Base-by-base conservation (phyloP, 345 rosid species). In the Pseudoturritis turrita region DNA sequence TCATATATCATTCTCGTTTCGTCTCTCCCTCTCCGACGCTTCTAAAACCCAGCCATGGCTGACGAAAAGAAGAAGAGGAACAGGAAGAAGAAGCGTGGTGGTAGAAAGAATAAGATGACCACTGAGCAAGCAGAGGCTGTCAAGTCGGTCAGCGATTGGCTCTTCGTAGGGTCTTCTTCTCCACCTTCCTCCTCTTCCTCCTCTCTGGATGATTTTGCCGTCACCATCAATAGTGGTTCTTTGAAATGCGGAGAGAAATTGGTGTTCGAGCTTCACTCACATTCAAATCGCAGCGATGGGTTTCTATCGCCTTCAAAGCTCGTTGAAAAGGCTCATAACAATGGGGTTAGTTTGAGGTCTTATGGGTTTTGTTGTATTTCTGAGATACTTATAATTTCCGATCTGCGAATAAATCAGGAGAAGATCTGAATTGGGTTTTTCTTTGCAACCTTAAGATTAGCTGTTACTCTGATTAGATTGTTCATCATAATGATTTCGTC, bases 281-380 rank as follows among this genome's bases (percentile, higher is more conserved):
- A 95, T 78, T 85, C 97, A 41, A 95, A 91, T 72, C 85, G 51
- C 79, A 95, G 99, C 73, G 99, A 95, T 75, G 99, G 99, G 18
- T 91, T 79, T 80, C 74, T 95, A 69, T 83, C 99, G 14, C 99
- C 99, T 68, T 76, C 96, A 3, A 95, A 88, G 84, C 89, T 95
- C 74, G 88, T 95, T 4, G 90, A 95, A 80, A 87, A 86, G 74
- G 99, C 99, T 83, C 86, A 89, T 79, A 75, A 65, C 37, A 84
- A 86, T 62, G 96, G 97, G 89, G 99, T 95, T 44, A 80, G 93
- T 78, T 39, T 67, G 17, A 21, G 26, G 29, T 39, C n/a, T 26
- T 21, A 13, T 31, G 10, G 17, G 13, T 60, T 49, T 41, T 41
- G 12, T 0, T 64, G 0, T 35, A 26, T 19, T 56, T 29, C 13